These are phyloP conservation scores for Margaritispora aquatica DNA, from an alignment of 495 filamentous ascomycete genomes.

Conservation along the genomic window DNA sequence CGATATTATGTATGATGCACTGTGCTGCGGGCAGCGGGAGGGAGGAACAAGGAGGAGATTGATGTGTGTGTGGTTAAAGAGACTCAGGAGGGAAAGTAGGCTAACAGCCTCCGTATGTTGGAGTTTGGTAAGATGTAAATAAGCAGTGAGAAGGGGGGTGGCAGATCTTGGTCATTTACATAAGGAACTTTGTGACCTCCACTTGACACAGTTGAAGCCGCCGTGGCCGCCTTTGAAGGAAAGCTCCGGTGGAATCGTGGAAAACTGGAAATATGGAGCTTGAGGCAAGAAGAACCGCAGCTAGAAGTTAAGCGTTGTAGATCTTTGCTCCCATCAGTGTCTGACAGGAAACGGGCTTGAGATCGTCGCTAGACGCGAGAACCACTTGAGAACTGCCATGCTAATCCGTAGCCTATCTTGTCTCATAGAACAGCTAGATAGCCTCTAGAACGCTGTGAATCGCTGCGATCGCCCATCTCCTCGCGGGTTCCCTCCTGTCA, in stretches of 20 bases:
- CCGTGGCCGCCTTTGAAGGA: neutral
- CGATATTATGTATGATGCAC: neutral
- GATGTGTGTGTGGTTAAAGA: neutral
- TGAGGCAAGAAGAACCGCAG: constrained; percentile 11
- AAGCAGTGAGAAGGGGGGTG: neutral
- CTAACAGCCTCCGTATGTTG: neutral
- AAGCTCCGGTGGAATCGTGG: neutral
- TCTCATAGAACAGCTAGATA: constrained; percentile 1
- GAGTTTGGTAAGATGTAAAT: neutral
- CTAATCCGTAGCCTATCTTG: neutral
- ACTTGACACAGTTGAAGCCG: too few species aligned
- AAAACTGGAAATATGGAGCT: neutral
- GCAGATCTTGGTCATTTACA: neutral
- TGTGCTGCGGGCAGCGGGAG: neutral
- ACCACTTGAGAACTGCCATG: neutral
- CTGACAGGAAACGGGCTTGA: neutral
- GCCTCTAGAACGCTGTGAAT: constrained; percentile 14
- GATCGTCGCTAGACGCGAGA: neutral
- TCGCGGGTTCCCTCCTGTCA: constrained; percentile 13
- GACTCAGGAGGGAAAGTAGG: neutral
- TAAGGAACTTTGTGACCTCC: neutral
- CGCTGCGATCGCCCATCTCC: constrained; percentile 15
- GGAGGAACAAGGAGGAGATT: neutral
- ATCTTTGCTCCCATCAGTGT: constrained; percentile 2
- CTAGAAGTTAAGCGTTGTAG: constrained; percentile 12